Base-by-base conservation (phyloP, 441 rosid species). In the Mallotus japonicus region DNA sequence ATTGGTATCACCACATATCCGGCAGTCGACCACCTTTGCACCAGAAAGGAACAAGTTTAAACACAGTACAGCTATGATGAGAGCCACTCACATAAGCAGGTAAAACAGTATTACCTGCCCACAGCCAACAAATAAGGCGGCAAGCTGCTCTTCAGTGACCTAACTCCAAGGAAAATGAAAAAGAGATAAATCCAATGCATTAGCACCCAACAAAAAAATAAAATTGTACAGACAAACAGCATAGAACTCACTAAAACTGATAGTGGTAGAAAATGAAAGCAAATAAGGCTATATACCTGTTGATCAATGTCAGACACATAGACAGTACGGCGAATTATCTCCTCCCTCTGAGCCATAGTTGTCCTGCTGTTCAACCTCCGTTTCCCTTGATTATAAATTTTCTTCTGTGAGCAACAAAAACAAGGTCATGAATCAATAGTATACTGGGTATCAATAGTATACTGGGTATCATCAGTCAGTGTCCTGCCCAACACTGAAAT, bases 111-210 rank as follows among this genome's bases (percentile, higher is more conserved):
- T 46, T 71, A 92, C 97, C 91, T 92, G 94, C 44, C 97, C 97
- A 82, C 90, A 89, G 74, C 78, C 69, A 32, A 90, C 73, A 74
- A 92, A 92, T 64, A 92, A 81, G 74, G 89, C 88, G 44, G 97
- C 94, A 78, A 92, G 97, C 79, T 92, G 94, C 85, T 92, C 97
- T 76, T 92, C 97, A 59, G 97, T 90, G 79, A 93, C 96, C 98
- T 93, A 62, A 67, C 57, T 67, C 57, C 75, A 53, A 24, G 69
- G 40, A 67, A 22, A 46, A 16, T 65, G 20, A 20, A 13, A 0
- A 50, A 76, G 63, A 62, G n/a, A 19, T 15, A 34, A 61, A 34
- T 5, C 32, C 32, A 51, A 32, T 13, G 37, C 6, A 20, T 32
- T 40, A 51, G 47, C n/a, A 17, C 11, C 20, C 28, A 24, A 24